A percentile compares a stretch with the other conserved stretches of the same genome.
Evolutionary conservation across 441 rosid species (phyloP).

Genomic region (Euphorbia schlechtendalii): DNA sequence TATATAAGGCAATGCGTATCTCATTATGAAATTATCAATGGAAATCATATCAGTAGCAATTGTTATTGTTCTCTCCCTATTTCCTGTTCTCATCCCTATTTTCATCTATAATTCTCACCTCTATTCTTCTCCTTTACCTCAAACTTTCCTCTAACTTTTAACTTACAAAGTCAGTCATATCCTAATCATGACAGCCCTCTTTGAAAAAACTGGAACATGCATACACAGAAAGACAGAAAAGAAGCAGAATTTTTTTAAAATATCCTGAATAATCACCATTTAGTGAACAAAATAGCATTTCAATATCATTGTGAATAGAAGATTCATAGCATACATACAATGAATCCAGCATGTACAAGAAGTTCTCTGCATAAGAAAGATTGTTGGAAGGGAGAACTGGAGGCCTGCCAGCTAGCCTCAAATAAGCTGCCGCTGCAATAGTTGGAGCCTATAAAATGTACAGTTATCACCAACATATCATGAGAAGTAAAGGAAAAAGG

Average conservation of each 20-base stretch:
- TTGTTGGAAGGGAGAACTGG: slow-evolving; percentile 81
- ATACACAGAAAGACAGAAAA: not conserved
- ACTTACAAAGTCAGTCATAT: too few species aligned
- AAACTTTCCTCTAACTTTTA: too few species aligned
- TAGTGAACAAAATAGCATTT: not conserved
- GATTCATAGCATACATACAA: slow-evolving; percentile 37
- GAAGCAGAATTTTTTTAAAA: not conserved
- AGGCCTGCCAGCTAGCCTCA: slow-evolving; percentile 91
- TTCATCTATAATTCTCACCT: too few species aligned
- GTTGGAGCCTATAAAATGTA: slow-evolving; percentile 71
- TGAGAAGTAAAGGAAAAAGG: not conserved
- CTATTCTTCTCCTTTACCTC: too few species aligned
- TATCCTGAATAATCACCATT: not conserved
- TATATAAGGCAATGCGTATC: too few species aligned
- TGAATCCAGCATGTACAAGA: slow-evolving; percentile 92
- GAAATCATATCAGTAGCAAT: too few species aligned
- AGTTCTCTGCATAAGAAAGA: slow-evolving; percentile 90
- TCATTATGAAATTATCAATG: too few species aligned
- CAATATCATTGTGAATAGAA: slow-evolving; percentile 5
- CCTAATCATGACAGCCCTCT: too few species aligned
- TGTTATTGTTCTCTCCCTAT: too few species aligned
- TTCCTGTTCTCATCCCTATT: too few species aligned
- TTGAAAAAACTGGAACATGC: not conserved
- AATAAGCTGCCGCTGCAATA: slow-evolving; percentile 92
- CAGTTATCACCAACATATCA: not conserved